phyloP scores from a whole-genome alignment of 148 eudicot genomes.

The Rhododendron griersonianum region DNA sequence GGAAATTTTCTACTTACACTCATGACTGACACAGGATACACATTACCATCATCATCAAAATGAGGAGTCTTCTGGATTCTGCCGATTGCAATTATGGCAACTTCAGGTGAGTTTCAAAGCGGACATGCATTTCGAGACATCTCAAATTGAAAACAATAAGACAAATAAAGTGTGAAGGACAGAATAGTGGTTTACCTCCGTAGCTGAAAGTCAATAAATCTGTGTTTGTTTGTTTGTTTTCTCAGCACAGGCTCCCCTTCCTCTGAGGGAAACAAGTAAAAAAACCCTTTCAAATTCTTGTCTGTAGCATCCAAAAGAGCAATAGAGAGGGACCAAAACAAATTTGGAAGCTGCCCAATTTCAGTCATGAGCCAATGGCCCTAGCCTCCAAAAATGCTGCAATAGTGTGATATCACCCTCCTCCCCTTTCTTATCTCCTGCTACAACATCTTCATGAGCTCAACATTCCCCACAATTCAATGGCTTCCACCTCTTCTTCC shows the following conservation, averaged over 20 bases:
- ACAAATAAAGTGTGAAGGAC: no score
- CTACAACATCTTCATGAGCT: background rate
- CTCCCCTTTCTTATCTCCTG: slow-evolving; percentile 4
- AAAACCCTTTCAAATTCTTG: slow-evolving; percentile 8
- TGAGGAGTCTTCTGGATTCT: slow-evolving; percentile 68
- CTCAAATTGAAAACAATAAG: no score
- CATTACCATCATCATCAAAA: slow-evolving; percentile 62
- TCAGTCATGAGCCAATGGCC: slow-evolving; percentile 14
- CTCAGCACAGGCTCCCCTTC: no score
- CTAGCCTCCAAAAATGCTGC: slow-evolving; percentile 2
- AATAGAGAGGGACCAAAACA: no score
- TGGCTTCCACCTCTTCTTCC: slow-evolving; percentile 34
- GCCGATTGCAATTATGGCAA: slow-evolving; percentile 83
- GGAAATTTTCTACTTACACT: slow-evolving; percentile 43
- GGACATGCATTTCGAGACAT: no score
- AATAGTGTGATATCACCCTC: background rate
- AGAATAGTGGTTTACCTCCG: no score
- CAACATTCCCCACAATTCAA: slow-evolving; percentile 17
- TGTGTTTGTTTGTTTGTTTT: no score
- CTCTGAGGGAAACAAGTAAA: no score
- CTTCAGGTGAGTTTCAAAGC: slow-evolving; percentile 86
- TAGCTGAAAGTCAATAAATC: no score
- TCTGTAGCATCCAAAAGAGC: slow-evolving; percentile 12
- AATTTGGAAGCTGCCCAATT: slow-evolving; percentile 1
- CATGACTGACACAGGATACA: slow-evolving; percentile 69